Evolutionary conservation across 805 yeast species (phyloP).

Genomic region (Priceomyces haplophilus): DNA sequence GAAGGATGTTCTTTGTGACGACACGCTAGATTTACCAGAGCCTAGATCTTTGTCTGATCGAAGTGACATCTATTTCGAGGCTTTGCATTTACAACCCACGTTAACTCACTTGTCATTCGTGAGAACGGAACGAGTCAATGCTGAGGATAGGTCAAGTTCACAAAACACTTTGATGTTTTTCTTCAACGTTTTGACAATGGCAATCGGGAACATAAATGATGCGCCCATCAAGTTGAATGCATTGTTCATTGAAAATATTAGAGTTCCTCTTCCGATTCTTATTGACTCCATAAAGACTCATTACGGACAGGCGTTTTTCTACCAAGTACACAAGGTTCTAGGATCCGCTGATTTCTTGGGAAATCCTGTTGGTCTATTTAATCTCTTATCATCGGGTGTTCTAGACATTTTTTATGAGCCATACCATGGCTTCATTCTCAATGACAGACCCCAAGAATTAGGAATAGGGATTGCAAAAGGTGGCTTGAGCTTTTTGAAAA

Average conservation of each 20-base stretch:
- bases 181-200: constrained; percentile 88
- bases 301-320: constrained; percentile 87
- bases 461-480: constrained; percentile 97
- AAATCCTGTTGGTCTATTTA: constrained; percentile 95
- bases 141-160: constrained; percentile 53
- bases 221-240: constrained; percentile 93
- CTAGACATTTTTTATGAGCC: constrained; percentile 97
- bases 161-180: constrained; percentile 72
- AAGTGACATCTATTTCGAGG: constrained; percentile 86
- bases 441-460: constrained; percentile 91
- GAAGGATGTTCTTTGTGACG: constrained; percentile 57
- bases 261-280: constrained; percentile 79
- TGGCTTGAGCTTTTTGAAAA: constrained; percentile 87
- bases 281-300: constrained; percentile 72
- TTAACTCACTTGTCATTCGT: constrained; percentile 87
- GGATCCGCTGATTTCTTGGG: constrained; percentile 97
- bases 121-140: constrained; percentile 75
- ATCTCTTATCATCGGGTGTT: constrained; percentile 89
- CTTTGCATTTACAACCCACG: constrained; percentile 87
- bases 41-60: constrained; percentile 55
- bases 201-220: constrained; percentile 93
- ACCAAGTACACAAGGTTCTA: constrained; percentile 85
- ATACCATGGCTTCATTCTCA: constrained; percentile 90
- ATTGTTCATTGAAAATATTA: constrained; percentile 78
- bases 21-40: constrained; percentile 62